These are phyloP conservation scores for Cladosporium phlei DNA, from an alignment of 2,329 filamentous ascomycete species.

Conservation along the genomic window DNA sequence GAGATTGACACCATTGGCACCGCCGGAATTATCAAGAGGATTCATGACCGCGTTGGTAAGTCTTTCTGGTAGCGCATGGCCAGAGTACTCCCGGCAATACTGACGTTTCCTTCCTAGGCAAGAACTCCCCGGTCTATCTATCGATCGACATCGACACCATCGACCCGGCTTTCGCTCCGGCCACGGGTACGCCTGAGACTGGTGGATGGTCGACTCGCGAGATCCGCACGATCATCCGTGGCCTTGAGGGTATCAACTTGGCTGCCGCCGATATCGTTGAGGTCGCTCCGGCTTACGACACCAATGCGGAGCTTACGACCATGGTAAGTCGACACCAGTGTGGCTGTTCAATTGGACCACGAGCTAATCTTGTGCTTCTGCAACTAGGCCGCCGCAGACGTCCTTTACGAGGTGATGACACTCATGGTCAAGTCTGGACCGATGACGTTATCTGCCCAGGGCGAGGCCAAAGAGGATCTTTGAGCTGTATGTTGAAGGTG, in stretches of 20 bases:
- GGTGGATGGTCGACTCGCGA: slow-evolving; percentile 72
- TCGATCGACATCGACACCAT: slow-evolving; percentile 85
- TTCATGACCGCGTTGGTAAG: slow-evolving; percentile 67
- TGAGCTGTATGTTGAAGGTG: not conserved
- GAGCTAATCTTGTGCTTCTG: too few relatives aligned
- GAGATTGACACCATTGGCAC: slow-evolving; percentile 63
- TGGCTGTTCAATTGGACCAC: too few relatives aligned
- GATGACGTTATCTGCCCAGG: slow-evolving; percentile 33
- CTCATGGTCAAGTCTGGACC: slow-evolving; percentile 78
- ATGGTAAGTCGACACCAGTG: slow-evolving; percentile 50
- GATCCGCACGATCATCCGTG: slow-evolving; percentile 65
- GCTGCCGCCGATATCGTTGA: slow-evolving; percentile 70
- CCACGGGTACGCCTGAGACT: slow-evolving; percentile 70
- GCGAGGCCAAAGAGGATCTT: not conserved
- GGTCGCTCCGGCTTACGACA: slow-evolving; percentile 68
- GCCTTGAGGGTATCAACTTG: slow-evolving; percentile 64
- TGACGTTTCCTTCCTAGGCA: slow-evolving; percentile 15
- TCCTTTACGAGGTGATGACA: slow-evolving; percentile 72
- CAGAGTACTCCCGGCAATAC: not conserved
- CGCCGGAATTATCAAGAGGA: slow-evolving; percentile 72
- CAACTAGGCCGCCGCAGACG: slow-evolving; percentile 64
- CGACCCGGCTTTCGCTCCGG: slow-evolving; percentile 75
- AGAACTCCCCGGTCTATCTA: slow-evolving; percentile 70
- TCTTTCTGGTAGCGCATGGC: not conserved
- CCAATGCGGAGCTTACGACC: slow-evolving; percentile 67